Conservation (phyloP, 2,329 filamentous ascomycete species). For the Westerdykella aurantiaca region DNA sequence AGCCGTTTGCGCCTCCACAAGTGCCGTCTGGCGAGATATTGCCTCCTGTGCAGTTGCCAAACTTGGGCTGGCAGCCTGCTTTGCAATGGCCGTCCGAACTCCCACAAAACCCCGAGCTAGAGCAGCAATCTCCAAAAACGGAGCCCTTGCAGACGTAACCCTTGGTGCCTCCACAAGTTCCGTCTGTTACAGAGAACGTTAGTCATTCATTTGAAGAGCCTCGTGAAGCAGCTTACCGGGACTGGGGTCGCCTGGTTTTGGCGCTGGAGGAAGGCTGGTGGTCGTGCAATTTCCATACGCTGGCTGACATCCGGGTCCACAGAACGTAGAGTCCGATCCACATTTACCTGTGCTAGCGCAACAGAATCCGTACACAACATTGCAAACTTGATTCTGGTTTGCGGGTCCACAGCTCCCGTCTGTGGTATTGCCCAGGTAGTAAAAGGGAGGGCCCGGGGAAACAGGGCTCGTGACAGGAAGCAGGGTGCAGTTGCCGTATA, state of each 20-base stretch:
- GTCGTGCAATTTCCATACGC: conserved; percentile 6
- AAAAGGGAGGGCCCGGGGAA: not conserved
- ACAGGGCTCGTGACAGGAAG: not conserved
- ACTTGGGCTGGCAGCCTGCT: conserved; percentile 1
- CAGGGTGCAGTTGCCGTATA: conserved; percentile 10
- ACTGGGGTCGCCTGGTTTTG: conserved; percentile 5
- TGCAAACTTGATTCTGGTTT: conserved; percentile 4
- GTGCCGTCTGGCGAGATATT: conserved; percentile 7
- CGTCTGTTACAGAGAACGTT: conserved; percentile 3
- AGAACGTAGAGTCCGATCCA: conserved; percentile 2
- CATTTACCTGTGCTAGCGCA: conserved; percentile 6
- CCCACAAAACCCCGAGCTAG: too few relatives aligned
- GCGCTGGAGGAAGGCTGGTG: not conserved
- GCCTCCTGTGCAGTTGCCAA: conserved; percentile 6
- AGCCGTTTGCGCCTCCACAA: conserved; percentile 8
- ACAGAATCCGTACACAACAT: conserved; percentile 4
- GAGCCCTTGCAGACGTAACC: conserved; percentile 9
- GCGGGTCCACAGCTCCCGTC: conserved; percentile 7
- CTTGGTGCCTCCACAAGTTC: conserved; percentile 1
- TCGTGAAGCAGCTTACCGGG: conserved; percentile 3
- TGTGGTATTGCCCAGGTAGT: conserved; percentile 4
- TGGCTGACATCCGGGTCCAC: conserved; percentile 8
- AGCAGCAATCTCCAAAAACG: conserved; percentile 11
- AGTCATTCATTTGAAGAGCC: conserved; percentile 5
- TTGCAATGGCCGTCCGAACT: too few relatives aligned